These are phyloP conservation scores for Russula griseocarnosa DNA, from an alignment of 768 basidiomycete genomes.

Conservation along the genomic window DNA sequence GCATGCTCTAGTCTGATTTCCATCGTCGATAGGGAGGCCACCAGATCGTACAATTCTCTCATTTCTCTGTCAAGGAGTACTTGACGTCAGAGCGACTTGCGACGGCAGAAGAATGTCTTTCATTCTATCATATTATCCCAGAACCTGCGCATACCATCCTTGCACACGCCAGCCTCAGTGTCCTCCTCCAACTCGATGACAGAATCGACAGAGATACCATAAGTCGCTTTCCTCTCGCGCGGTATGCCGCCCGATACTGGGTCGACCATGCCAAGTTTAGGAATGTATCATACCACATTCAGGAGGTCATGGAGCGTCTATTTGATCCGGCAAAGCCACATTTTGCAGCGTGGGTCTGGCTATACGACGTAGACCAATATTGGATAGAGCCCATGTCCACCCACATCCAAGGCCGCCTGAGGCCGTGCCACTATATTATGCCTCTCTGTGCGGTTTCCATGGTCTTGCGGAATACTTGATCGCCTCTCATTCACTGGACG, in stretches of 20 bases:
- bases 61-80: constrained; percentile 22
- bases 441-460: constrained; percentile 6
- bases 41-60: not conserved
- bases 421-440: constrained; percentile 9
- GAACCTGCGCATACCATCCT: constrained; percentile 10
- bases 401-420: not conserved
- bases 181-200: constrained; percentile 13
- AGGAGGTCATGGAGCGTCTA: constrained; percentile 1
- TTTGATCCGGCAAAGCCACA: constrained; percentile 6
- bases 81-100: constrained; percentile 16
- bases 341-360: constrained; percentile 15
- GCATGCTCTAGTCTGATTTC: not conserved
- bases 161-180: constrained; percentile 1
- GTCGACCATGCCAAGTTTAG: not conserved
- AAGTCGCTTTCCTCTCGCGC: not conserved
- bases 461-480: constrained; percentile 3
- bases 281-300: not conserved
- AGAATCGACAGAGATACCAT: not conserved
- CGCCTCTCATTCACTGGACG: not conserved
- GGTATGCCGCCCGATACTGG: constrained; percentile 17
- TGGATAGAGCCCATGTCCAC: not conserved
- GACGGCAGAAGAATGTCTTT: not conserved
- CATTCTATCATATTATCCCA: constrained; percentile 10
- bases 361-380: constrained; percentile 2
- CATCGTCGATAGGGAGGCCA: not conserved